Evolutionary conservation across 345 rosid species (phyloP).

Genomic region (Linum lewisii): DNA sequence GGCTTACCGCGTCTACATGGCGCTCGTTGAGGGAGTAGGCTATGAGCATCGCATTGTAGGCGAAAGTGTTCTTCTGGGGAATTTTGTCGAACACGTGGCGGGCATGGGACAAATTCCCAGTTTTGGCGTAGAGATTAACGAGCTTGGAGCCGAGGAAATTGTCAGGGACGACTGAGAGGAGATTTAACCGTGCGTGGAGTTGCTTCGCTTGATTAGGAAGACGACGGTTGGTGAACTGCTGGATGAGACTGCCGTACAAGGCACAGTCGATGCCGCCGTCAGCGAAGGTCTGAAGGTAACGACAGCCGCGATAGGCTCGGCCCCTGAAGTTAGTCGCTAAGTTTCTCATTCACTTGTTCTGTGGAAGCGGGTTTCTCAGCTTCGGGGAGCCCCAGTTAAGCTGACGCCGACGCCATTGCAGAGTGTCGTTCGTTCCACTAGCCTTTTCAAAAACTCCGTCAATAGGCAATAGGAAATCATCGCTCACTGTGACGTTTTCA

Average conservation of each 20-base stretch:
- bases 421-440: too few species aligned
- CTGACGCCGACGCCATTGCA: too few species aligned
- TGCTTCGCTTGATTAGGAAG: slow-evolving; percentile 64
- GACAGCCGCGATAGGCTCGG: background rate
- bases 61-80: slow-evolving; percentile 41
- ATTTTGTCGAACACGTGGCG: slow-evolving; percentile 63
- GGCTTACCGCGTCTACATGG: slow-evolving; percentile 34
- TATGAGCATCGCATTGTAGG: slow-evolving; percentile 68
- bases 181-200: slow-evolving; percentile 63
- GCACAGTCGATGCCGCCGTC: slow-evolving; percentile 37
- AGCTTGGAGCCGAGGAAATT: slow-evolving; percentile 76
- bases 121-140: slow-evolving; percentile 39
- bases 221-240: slow-evolving; percentile 36
- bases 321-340: background rate
- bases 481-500: too few species aligned
- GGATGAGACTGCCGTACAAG: slow-evolving; percentile 54
- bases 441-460: too few species aligned
- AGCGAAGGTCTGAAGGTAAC: slow-evolving; percentile 1
- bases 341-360: background rate
- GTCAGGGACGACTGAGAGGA: slow-evolving; percentile 37
- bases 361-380: background rate
- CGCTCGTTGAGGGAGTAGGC: slow-evolving; percentile 44
- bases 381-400: too few species aligned
- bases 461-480: too few species aligned
- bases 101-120: slow-evolving; percentile 32